Evolutionary conservation across 345 rosid genomes (phyloP).

Genomic region (Populus davidiana): DNA sequence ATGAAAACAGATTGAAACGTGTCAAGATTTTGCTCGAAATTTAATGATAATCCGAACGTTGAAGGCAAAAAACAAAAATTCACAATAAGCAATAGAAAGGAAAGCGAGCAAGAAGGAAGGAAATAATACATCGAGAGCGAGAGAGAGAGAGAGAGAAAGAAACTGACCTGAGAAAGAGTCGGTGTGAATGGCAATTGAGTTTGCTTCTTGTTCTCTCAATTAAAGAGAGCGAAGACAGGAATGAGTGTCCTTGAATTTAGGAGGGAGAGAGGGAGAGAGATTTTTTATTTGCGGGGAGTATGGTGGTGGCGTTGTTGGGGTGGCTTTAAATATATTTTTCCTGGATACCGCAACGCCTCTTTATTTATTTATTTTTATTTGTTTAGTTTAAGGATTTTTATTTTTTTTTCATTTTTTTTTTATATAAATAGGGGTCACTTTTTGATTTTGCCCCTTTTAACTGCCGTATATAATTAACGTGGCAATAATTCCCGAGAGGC

Average conservation of each 20-base stretch:
- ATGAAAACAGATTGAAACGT: not conserved
- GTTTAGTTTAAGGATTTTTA: too few species aligned
- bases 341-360: not conserved
- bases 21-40: not conserved
- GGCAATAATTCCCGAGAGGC: too few species aligned
- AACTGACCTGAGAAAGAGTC: not conserved
- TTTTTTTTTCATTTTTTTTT: too few species aligned
- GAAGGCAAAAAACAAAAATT: not conserved
- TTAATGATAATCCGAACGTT: not conserved
- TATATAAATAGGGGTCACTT: too few species aligned
- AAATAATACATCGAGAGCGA: too few species aligned
- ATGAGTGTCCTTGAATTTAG: not conserved
- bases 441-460: too few species aligned
- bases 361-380: too few species aligned
- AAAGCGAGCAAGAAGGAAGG: not conserved
- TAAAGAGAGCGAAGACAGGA: not conserved
- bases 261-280: not conserved
- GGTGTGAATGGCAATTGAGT: not conserved
- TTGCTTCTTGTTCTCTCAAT: not conserved
- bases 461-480: too few species aligned
- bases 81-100: not conserved
- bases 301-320: not conserved
- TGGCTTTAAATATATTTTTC: not conserved
- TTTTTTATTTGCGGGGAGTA: not conserved
- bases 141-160: too few species aligned